phyloP scores from a whole-genome alignment of 192 early-diverging fungal species.

The Chytriomyces hyalinus region DNA sequence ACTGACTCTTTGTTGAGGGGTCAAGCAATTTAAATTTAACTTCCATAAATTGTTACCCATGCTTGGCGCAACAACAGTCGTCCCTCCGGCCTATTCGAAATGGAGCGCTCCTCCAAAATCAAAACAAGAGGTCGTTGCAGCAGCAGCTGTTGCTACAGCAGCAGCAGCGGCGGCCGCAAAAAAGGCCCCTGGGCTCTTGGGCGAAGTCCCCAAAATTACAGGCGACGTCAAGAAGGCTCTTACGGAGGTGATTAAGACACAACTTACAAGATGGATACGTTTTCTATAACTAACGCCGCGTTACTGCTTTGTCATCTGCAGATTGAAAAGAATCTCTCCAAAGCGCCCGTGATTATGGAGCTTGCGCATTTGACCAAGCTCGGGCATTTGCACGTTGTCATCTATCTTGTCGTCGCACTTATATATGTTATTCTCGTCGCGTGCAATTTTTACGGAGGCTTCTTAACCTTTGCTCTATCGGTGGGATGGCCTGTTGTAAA shows the following conservation, averaged over 20 bases:
- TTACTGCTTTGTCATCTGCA: not conserved
- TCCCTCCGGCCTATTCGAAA: conserved; percentile 20
- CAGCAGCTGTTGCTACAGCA: not conserved
- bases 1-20: too few relatives aligned
- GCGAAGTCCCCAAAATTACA: not conserved
- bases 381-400: not conserved
- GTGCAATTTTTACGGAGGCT: not conserved
- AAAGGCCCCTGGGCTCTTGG: conserved; percentile 19
- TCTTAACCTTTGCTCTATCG: conserved; percentile 9
- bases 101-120: conserved; percentile 23
- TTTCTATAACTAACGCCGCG: too few relatives aligned
- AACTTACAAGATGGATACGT: too few relatives aligned
- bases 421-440: conserved; percentile 12
- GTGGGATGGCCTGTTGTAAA: conserved; percentile 14
- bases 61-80: not conserved
- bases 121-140: not conserved
- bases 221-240: conserved; percentile 2
- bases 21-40: too few relatives aligned
- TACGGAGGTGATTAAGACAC: not conserved
- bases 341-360: conserved; percentile 24
- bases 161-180: not conserved
- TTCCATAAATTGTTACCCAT: too few relatives aligned
- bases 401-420: conserved; percentile 4
- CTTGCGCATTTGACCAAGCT: conserved; percentile 25
- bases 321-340: conserved; percentile 18